Conservation (phyloP, 306 rosid species). For the Ormosia emarginata region DNA sequence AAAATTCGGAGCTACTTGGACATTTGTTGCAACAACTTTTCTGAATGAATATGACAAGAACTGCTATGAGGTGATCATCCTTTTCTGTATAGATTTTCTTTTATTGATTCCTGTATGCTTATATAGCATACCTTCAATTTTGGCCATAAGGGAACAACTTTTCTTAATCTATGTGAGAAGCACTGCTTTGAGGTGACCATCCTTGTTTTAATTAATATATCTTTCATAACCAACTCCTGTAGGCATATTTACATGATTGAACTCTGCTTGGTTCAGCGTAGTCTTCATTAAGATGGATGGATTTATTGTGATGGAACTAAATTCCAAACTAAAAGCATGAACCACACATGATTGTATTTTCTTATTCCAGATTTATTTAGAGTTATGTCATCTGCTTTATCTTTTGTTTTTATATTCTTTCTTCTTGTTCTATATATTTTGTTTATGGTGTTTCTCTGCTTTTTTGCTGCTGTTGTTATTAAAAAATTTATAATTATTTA, state of each 20-base stretch:
- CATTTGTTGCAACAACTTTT: conserved; percentile 72
- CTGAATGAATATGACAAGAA: conserved; percentile 62
- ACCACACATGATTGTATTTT: background rate
- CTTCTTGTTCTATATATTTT: background rate
- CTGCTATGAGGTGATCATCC: conserved; percentile 62
- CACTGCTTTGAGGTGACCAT: background rate
- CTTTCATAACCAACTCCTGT: background rate
- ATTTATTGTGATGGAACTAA: background rate
- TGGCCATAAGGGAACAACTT: conserved; percentile 30
- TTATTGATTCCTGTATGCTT: background rate
- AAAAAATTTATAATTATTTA: background rate
- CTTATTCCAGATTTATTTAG: background rate
- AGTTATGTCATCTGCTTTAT: background rate
- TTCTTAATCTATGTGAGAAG: conserved; percentile 43
- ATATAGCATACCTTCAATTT: background rate
- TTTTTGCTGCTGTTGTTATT: background rate
- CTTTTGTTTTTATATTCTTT: background rate
- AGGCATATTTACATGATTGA: background rate
- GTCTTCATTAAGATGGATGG: background rate
- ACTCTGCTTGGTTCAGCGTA: background rate
- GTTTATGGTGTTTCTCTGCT: background rate
- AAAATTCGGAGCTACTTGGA: conserved; percentile 77
- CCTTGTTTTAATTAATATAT: background rate
- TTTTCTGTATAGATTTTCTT: background rate
- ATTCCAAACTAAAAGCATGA: background rate